phyloP scores from a whole-genome alignment of 139 green algal species.

The Tetradesmus lagerheimii region DNA sequence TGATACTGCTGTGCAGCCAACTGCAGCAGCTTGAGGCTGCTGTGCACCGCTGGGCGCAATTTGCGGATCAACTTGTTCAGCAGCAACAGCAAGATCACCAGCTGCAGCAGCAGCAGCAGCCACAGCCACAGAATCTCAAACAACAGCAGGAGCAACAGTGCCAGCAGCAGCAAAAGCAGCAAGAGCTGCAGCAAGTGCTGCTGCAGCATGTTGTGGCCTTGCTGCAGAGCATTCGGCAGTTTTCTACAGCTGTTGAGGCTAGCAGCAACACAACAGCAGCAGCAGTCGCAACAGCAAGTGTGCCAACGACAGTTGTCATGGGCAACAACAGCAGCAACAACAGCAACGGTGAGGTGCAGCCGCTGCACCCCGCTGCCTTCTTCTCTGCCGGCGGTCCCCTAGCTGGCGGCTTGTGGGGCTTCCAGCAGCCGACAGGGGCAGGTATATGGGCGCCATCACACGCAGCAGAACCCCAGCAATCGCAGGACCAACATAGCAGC shows the following conservation, averaged over 20 bases:
- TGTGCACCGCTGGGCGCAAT: not conserved
- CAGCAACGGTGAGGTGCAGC: not conserved
- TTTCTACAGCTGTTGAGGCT: not conserved
- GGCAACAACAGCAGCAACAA: not conserved
- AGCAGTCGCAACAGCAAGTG: not conserved
- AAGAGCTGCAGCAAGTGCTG: not conserved
- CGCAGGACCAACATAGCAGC: not conserved
- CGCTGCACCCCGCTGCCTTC: not conserved
- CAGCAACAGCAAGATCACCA: constrained; percentile 6
- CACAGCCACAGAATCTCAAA: not conserved
- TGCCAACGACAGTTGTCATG: too few species aligned
- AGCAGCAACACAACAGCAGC: not conserved
- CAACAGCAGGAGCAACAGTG: not conserved
- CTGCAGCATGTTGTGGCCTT: not conserved
- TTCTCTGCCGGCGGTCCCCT: not conserved
- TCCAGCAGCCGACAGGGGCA: not conserved
- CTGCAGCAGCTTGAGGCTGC: not conserved
- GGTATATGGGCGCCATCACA: not conserved
- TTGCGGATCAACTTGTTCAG: not conserved
- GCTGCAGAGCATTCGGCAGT: not conserved
- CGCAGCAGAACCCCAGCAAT: not conserved
- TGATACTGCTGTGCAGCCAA: not conserved
- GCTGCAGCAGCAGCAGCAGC: not conserved
- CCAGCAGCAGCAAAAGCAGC: not conserved
- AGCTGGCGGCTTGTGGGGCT: not conserved